Conservation (phyloP, 2,329 filamentous ascomycete species). For the Pyricularia sp. region DNA sequence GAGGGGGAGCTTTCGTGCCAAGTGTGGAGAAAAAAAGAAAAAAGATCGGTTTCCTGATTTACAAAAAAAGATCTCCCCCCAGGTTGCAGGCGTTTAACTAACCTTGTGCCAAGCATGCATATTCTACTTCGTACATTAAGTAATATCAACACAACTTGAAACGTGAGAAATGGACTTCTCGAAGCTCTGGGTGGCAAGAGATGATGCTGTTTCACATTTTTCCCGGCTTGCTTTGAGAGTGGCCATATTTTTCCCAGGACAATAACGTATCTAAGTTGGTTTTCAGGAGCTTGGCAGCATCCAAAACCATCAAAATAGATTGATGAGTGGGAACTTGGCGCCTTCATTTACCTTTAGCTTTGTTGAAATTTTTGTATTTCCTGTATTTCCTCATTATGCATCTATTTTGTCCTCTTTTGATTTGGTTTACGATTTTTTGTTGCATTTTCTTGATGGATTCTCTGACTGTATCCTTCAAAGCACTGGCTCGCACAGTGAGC, state of each 20-base stretch:
- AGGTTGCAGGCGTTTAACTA: neutral
- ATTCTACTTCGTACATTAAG: neutral
- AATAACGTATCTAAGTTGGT: neutral
- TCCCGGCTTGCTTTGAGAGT: neutral
- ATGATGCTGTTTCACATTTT: neutral
- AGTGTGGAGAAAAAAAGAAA: neutral
- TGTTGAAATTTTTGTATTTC: neutral
- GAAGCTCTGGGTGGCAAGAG: neutral
- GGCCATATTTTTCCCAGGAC: neutral
- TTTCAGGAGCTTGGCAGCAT: neutral
- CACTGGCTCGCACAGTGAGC: too few species aligned
- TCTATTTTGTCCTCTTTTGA: neutral
- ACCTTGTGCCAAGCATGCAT: neutral
- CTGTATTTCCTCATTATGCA: neutral
- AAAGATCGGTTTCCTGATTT: too few species aligned
- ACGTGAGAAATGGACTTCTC: neutral
- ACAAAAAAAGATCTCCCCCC: neutral
- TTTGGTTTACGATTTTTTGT: neutral
- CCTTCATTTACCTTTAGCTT: neutral
- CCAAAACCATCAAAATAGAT: neutral
- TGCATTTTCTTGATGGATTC: neutral
- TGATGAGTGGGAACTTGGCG: neutral
- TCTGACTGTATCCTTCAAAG: neutral
- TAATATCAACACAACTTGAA: neutral
- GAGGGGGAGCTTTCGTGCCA: too few species aligned